Conservation (phyloP, 2,329 filamentous ascomycete species). For the Monosporascus sp. region DNA sequence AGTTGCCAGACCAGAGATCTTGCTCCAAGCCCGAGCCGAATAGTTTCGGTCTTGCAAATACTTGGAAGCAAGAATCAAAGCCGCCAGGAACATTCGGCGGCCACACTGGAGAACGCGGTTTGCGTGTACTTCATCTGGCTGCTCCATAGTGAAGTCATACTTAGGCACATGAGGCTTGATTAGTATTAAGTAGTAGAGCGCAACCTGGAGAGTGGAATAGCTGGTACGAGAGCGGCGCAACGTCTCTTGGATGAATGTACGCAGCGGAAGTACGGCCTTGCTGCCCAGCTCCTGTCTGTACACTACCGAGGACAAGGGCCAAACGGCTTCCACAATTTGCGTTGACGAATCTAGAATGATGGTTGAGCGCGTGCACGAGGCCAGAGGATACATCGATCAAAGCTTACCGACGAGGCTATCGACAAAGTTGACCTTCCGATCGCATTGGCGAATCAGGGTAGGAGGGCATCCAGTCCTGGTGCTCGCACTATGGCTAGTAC, state of each 20-base stretch:
- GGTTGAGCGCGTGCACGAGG: conserved; percentile 27
- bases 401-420: conserved; percentile 95
- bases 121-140: conserved; percentile 65
- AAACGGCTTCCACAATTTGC: conserved; percentile 95
- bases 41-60: conserved; percentile 98
- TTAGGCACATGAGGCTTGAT: conserved; percentile 86
- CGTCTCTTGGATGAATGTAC: conserved; percentile 96
- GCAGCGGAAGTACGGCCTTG: conserved; percentile 79
- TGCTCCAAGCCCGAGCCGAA: conserved; percentile 95
- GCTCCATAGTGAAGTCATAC: conserved; percentile 81
- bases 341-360: conserved; percentile 76
- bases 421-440: conserved; percentile 92
- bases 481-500: conserved; percentile 49
- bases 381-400: conserved; percentile 25
- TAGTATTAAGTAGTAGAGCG: conserved; percentile 90
- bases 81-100: conserved; percentile 93
- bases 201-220: conserved; percentile 95
- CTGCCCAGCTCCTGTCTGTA: conserved; percentile 67
- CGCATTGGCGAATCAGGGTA: conserved; percentile 74
- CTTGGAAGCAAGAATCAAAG: conserved; percentile 93
- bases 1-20: conserved; percentile 93
- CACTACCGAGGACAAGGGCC: conserved; percentile 81
- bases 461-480: conserved; percentile 62
- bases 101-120: conserved; percentile 87
- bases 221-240: conserved; percentile 90